Base-by-base conservation (phyloP, 1,139 yeast species). In the Candida mesenterica region DNA sequence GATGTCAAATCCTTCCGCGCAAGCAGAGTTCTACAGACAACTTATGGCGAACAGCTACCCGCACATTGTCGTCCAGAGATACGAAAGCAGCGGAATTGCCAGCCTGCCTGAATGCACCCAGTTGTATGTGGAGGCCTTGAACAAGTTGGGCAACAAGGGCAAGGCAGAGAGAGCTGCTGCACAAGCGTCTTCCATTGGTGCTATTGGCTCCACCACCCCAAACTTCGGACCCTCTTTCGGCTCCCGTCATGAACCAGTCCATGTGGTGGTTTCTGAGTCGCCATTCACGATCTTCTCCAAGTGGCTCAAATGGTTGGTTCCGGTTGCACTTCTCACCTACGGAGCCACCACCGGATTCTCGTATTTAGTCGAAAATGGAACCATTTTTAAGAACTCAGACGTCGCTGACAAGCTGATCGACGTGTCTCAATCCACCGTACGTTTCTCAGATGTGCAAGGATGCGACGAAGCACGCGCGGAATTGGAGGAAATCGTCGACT, bases 401-500 rank as follows among this genome's bases (percentile, higher is more conserved):
- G 82, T 80, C 4, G 77, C 80, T 16, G 95, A 85, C 50, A 81
- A 82, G 55, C 73, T 87, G 4, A 82, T 83, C 33, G 96, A 92
- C 52, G 92, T 88, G 31, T 75, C 85, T 20, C 87, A 87, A 55
- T 85, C 95, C 8, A 86, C 87, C 28, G 97, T 90, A 31, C 80
- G 80, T 55, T 94, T 94, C 59, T 76, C 79, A 31, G 99, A 94
- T 58, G 97, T 94, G 24, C 87, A 92, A 55, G 99, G 99, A 34
- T 95, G 94, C 46, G 99, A 94, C 59, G 99, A 94, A 65, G 98
- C 99, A 10, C 80, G 97, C 54, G 90, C 95, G 4, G 98, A 94
- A 62, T 73, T 92, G 44, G 96, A 90, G 61, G 99, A 92, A 61
- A 87, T 92, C 52, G 99, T 94, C 7, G 97, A 90, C 41, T 94